Evolutionary conservation across 345 rosid species (phyloP).

Genomic region (Syzygium jambos): DNA sequence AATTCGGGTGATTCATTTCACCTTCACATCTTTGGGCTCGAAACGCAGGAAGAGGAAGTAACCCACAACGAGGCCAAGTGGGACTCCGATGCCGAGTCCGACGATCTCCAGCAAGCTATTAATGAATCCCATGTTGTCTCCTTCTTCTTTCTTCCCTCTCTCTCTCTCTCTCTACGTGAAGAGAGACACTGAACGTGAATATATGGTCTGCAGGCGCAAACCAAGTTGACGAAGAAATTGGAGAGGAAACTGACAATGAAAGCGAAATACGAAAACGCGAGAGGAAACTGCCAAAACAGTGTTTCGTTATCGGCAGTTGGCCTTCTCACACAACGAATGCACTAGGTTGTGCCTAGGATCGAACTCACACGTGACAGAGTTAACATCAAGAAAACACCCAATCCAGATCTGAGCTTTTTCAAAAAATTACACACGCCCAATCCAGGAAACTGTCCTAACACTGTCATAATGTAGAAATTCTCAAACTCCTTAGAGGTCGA

Average conservation of each 20-base stretch:
- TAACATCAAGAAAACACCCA: not conserved
- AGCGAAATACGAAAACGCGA: not conserved
- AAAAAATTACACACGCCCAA: not conserved
- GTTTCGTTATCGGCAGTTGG: not conserved
- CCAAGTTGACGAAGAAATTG: not conserved
- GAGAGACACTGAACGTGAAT: not conserved
- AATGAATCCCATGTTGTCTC: conserved; percentile 18
- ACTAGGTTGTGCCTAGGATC: not conserved
- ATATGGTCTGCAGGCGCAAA: not conserved
- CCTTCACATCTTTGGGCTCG: conserved; percentile 19
- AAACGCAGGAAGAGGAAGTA: conserved; percentile 21
- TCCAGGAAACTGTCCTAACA: not conserved
- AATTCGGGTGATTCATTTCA: not conserved
- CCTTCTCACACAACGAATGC: not conserved
- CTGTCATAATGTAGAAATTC: not conserved
- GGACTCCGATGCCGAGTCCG: conserved; percentile 32
- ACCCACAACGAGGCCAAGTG: conserved; percentile 26
- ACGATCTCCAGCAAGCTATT: conserved; percentile 21
- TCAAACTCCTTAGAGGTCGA: not conserved
- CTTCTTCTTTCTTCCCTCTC: not conserved
- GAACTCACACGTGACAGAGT: not conserved
- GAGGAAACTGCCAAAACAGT: conserved; percentile 6
- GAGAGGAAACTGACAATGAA: not conserved
- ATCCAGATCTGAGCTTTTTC: not conserved
- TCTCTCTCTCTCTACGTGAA: not conserved